phyloP scores from a whole-genome alignment of 176 grass and related monocot genomes.

The Canna indica region DNA sequence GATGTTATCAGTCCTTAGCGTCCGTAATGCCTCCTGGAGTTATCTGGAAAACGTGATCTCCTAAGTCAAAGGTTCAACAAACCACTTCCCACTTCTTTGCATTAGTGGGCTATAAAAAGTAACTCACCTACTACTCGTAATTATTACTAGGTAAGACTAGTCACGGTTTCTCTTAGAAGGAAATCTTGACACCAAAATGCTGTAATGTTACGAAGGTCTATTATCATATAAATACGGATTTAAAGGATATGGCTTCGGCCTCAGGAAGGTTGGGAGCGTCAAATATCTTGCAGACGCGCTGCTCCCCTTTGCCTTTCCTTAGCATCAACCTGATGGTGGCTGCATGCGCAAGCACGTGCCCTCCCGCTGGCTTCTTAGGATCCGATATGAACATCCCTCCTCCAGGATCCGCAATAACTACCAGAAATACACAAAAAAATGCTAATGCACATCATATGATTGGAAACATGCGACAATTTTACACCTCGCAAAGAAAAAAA shows the following conservation, averaged over 20 bases:
- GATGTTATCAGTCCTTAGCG: slow-evolving; percentile 54
- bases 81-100: neutral
- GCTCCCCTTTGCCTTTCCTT: slow-evolving; percentile 94
- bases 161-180: too few species aligned
- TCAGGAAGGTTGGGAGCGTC: slow-evolving; percentile 88
- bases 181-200: too few species aligned
- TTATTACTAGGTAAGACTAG: too few species aligned
- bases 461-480: too few species aligned
- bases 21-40: slow-evolving; percentile 66
- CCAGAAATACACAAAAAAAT: neutral
- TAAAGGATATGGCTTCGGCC: slow-evolving; percentile 86
- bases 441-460: neutral
- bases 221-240: neutral
- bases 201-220: neutral
- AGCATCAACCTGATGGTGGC: slow-evolving; percentile 69
- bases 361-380: slow-evolving; percentile 80
- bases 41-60: slow-evolving; percentile 70
- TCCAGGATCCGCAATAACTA: slow-evolving; percentile 82
- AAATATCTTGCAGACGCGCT: slow-evolving; percentile 80
- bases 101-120: neutral
- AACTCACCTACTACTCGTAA: too few species aligned
- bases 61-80: slow-evolving; percentile 43
- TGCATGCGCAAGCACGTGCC: slow-evolving; percentile 64
- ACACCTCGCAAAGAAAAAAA: too few species aligned
- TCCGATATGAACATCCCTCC: slow-evolving; percentile 81